Evolutionary conservation across 73 alveolate genomes (phyloP), one percentile per base, ranked within the genome.

Genomic region (Paraurostyla sp.): DNA sequence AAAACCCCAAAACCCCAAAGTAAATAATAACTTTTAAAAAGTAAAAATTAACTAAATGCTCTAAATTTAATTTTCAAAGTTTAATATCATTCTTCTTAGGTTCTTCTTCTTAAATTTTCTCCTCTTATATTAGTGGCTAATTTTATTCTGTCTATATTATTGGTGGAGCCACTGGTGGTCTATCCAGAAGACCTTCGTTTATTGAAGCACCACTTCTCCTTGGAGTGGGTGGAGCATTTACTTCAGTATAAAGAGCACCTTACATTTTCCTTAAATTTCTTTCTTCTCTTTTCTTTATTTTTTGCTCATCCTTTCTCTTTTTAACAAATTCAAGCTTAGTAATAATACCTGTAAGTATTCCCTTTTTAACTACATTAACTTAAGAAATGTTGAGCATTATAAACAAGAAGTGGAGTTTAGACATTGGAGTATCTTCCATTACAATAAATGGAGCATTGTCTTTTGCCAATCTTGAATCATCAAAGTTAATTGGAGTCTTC

Each of bases 381-480:
- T 91, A 90, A 9, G 91, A 59, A 43, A 91, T 59, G 38, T 83
- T 83, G 20, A 91, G 65, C 96, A 91, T 91, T 25, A 87, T 91
- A 48, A 91, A 91, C 33, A 91, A 45, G 83, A 85, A 91, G 29
- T 91, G 96, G 16, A 91, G 71, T 45, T 91, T 91, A 27, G 97
- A 73, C 58, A 91, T 58, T 6, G 98, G 96, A 49, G 96, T 94
- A 36, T 85, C 96, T 71, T 93, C 94, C 84, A 94, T 90, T n/a
- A 96, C 90, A 42, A 97, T 92, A 49, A 96, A 91, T 40, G 97
- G 97, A 23, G 98, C 93, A 73, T 92, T 94, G 75, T 96, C 97
- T 73, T 89, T 83, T 56, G 71, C 68, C 42, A 95, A 80, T 71
- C 51, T 50, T 51, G 92, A 88, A 84, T 89, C 94, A 60, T 84